Evolutionary conservation across 139 green algal species (phyloP).

Genomic region (Chlamydomonas incerta): DNA sequence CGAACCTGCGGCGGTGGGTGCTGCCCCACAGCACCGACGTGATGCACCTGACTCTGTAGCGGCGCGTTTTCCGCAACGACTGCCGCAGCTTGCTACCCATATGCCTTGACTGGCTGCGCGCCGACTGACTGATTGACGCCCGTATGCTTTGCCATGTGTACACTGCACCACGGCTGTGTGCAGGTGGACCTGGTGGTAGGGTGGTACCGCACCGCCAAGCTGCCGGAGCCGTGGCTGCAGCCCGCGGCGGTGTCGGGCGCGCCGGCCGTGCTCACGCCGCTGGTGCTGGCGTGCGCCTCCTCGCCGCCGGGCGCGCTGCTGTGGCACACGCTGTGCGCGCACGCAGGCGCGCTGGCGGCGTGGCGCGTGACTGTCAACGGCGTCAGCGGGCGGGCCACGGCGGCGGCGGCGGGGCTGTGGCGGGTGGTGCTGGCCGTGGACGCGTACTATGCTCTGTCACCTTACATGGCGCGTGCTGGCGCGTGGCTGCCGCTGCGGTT

Average conservation of each 20-base stretch:
- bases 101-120: no score
- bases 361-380: slow-evolving; percentile 10
- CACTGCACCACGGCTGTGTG: no score
- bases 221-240: slow-evolving; percentile 37
- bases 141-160: no score
- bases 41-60: no score
- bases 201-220: neutral
- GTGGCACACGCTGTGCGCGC: slow-evolving; percentile 4
- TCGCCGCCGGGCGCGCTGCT: neutral
- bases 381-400: neutral
- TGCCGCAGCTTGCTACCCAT: no score
- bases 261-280: slow-evolving; percentile 12
- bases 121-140: no score
- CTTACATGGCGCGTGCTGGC: neutral
- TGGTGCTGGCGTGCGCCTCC: neutral
- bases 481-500: neutral
- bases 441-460: neutral
- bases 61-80: no score
- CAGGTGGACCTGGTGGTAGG: slow-evolving; percentile 19
- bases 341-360: neutral
- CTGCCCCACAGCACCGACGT: no score
- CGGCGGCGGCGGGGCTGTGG: slow-evolving; percentile 8
- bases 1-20: neutral
- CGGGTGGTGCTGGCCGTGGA: neutral
- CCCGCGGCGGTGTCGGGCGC: neutral